Conservation (phyloP, 2,329 filamentous ascomycete species). For the Epichloe scottii region DNA sequence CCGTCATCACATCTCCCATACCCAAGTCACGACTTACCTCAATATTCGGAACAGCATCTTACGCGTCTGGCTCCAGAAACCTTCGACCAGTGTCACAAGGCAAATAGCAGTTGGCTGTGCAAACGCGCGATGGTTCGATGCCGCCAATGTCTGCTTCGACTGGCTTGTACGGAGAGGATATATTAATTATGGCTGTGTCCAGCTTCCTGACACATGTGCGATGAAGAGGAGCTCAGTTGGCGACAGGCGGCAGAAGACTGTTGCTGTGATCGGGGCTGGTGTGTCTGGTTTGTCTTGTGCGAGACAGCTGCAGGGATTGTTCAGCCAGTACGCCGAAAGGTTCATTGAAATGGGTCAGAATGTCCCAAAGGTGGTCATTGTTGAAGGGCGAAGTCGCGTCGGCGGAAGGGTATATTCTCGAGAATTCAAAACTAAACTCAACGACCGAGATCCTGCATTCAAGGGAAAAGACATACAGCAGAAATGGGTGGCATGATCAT, state of each 20-base stretch:
- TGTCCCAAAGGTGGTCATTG: slow-evolving; percentile 60
- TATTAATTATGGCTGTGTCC: slow-evolving; percentile 90
- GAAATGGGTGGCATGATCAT: slow-evolving; percentile 99
- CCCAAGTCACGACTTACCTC: slow-evolving; percentile 87
- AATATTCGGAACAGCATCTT: slow-evolving; percentile 94
- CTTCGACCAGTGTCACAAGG: slow-evolving; percentile 65
- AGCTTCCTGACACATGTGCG: slow-evolving; percentile 38
- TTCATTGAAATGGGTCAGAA: slow-evolving; percentile 54
- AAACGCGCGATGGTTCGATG: slow-evolving; percentile 76
- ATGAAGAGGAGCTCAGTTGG: slow-evolving; percentile 24
- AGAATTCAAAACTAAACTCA: slow-evolving; percentile 45
- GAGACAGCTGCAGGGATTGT: slow-evolving; percentile 77
- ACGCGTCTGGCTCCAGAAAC: slow-evolving; percentile 78
- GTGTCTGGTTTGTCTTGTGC: slow-evolving; percentile 88
- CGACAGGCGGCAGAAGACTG: slow-evolving; percentile 48
- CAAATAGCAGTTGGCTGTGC: slow-evolving; percentile 87
- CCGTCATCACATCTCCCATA: slow-evolving; percentile 67
- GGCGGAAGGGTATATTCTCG: slow-evolving; percentile 90
- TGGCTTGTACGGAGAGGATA: slow-evolving; percentile 87
- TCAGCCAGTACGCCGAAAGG: slow-evolving; percentile 62
- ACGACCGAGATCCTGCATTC: slow-evolving; percentile 37
- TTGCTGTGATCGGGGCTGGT: slow-evolving; percentile 86
- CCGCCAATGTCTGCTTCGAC: slow-evolving; percentile 78
- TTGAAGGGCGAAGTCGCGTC: slow-evolving; percentile 79
- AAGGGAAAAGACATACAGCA: slow-evolving; percentile 58